These are phyloP conservation scores for Umbelopsis sp. DNA, from an alignment of 192 early-diverging fungal species.

Conservation along the genomic window DNA sequence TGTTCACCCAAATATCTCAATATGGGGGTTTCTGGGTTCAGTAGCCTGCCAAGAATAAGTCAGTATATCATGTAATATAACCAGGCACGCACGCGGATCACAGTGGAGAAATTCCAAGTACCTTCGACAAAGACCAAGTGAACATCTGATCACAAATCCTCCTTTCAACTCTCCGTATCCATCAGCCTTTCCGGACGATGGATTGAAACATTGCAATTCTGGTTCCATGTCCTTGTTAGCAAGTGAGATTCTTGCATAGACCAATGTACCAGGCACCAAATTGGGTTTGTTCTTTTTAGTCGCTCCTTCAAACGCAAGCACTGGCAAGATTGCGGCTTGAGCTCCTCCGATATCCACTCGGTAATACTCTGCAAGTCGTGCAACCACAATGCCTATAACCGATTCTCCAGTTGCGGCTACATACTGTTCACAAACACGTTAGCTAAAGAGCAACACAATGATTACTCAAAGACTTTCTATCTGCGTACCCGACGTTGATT, in stretches of 20 bases:
- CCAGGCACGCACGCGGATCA: neutral
- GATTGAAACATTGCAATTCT: constrained; percentile 91
- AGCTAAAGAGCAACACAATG: neutral
- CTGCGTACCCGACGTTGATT: constrained; percentile 73
- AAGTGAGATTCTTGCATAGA: constrained; percentile 83
- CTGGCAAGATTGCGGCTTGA: constrained; percentile 76
- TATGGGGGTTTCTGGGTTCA: constrained; percentile 72
- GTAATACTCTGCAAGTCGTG: constrained; percentile 73
- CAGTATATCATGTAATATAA: neutral
- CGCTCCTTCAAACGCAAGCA: constrained; percentile 92
- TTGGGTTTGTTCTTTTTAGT: constrained; percentile 90
- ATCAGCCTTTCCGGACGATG: constrained; percentile 77
- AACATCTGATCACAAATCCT: constrained; percentile 81
- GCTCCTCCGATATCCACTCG: constrained; percentile 94
- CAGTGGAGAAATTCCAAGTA: constrained; percentile 29
- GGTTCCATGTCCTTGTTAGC: constrained; percentile 98
- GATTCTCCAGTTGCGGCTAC: constrained; percentile 84
- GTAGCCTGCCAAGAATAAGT: constrained; percentile 49
- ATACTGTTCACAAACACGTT: constrained; percentile 61
- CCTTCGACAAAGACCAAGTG: constrained; percentile 77
- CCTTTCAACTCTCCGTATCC: constrained; percentile 89
- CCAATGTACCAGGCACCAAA: constrained; percentile 70
- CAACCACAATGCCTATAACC: constrained; percentile 82
- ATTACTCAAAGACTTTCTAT: neutral
- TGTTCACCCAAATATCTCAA: constrained; percentile 69